Conservation (phyloP, 176 grass and related monocot genomes). For the Zoysia pacifica region DNA sequence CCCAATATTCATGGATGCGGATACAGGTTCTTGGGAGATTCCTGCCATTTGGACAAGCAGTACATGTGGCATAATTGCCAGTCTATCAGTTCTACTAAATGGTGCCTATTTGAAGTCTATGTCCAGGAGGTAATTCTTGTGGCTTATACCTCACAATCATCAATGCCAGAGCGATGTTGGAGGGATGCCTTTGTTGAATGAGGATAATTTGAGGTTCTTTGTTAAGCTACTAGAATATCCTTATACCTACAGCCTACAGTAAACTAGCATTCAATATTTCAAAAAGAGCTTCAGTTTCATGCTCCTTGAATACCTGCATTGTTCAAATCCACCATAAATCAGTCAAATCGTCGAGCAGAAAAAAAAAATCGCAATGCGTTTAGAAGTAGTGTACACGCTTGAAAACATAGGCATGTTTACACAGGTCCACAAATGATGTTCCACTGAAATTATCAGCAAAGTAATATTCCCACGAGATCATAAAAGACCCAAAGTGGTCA, state of each 20-base stretch:
- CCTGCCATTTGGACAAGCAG: constrained; percentile 49
- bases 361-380: neutral
- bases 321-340: constrained; percentile 15
- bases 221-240: constrained; percentile 54
- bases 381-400: no score
- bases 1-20: neutral
- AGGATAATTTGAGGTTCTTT: constrained; percentile 35
- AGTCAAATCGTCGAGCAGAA: constrained; percentile 4
- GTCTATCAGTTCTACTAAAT: constrained; percentile 44
- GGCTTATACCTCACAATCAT: constrained; percentile 54
- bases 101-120: constrained; percentile 48
- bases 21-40: constrained; percentile 48
- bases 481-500: no score
- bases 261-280: constrained; percentile 56
- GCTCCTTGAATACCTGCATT: constrained; percentile 67
- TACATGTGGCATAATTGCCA: constrained; percentile 35
- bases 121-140: constrained; percentile 32
- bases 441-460: neutral
- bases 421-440: neutral
- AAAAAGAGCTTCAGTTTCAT: constrained; percentile 51
- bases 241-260: constrained; percentile 45
- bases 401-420: neutral
- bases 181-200: constrained; percentile 43
- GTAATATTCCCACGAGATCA: neutral
- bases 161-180: constrained; percentile 27